Evolutionary conservation across 2,329 filamentous ascomycete genomes (phyloP), one percentile per base, ranked within the genome.

Genomic region (Chrysoporthe cubensis): DNA sequence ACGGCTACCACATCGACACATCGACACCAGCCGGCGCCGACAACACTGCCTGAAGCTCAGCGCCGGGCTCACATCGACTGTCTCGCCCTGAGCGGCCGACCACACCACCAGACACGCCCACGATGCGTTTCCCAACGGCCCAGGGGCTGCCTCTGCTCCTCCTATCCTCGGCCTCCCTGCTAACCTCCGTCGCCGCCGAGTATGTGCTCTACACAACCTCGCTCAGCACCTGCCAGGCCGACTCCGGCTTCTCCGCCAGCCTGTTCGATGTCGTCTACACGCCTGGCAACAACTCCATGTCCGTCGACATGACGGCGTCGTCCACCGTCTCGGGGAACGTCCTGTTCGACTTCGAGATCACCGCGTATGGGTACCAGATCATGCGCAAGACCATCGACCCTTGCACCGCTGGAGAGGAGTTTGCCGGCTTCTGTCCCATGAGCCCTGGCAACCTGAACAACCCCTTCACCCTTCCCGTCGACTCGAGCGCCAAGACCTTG

Each of bases 371-470:
- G 65, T 91, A 89, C 77, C 80, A 84, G 18, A 85, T 90, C 66
- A 77, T 92, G 71, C 85, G 83, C 66, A 79, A 85, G 69, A 85
- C 81, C 13, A 77, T 96, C 71, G 81, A 95, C 76, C 93, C 93
- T 37, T 96, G 93, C 81, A 79, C 83, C 18, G 78, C 82, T 56
- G 68, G 68, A 34, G 66, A 68, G 40, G 81, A 85, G 70, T 82
- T 94, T 65, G 77, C 83, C 58, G 91, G 91, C 70, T 85, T 96
- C 76, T 96, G 93, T 77, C 92, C 92, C 57, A 94, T 96, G 92
- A 88, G 85, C 70, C 86, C 91, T 4, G 92, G 91, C 69, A 87
- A 89, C 68, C 74, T 79, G 63, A 71, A 72, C 65, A 74, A 78
- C 70, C 75, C 73, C 62, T 91, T 91, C 75, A 91, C 91, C 75